These are phyloP conservation scores for Plectosphaerella plurivora DNA, from an alignment of 2,329 filamentous ascomycete species.

Conservation along the genomic window DNA sequence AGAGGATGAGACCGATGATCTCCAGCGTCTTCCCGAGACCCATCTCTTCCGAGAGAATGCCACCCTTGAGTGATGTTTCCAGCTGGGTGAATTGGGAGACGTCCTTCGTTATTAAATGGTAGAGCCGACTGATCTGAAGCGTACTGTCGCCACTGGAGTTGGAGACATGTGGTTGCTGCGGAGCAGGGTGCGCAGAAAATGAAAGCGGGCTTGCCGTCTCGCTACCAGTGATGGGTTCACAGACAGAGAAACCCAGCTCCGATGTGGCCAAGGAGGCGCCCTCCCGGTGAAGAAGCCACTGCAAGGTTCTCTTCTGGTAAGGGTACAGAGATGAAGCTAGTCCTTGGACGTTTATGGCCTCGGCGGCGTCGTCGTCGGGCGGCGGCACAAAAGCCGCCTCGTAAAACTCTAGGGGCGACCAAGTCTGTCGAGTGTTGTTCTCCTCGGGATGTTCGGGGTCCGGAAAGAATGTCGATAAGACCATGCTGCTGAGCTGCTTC, in stretches of 20 bases:
- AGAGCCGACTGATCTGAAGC: constrained; percentile 59
- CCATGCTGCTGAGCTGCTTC: constrained; percentile 23
- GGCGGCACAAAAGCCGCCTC: constrained; percentile 60
- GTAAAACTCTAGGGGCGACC: constrained; percentile 60
- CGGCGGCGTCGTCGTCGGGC: constrained; percentile 30
- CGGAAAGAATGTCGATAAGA: constrained; percentile 33
- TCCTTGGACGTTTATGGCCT: constrained; percentile 34
- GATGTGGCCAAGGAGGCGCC: constrained; percentile 43
- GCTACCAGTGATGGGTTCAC: background rate
- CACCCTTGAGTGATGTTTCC: constrained; percentile 45
- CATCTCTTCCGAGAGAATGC: constrained; percentile 78
- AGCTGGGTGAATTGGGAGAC: constrained; percentile 34
- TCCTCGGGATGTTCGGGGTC: constrained; percentile 18
- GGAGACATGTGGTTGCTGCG: too few relatives aligned
- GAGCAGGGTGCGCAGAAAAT: too few relatives aligned
- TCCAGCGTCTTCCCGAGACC: constrained; percentile 79
- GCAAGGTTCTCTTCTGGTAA: constrained; percentile 66
- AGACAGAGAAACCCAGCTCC: background rate
- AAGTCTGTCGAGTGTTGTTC: constrained; percentile 12
- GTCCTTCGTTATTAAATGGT: constrained; percentile 54
- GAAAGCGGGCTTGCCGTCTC: too few relatives aligned
- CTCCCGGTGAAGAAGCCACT: constrained; percentile 67
- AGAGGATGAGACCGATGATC: constrained; percentile 63
- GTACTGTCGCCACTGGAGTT: too few relatives aligned
- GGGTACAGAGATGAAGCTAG: constrained; percentile 57